These are phyloP conservation scores for Claviceps digitariae DNA, from an alignment of 2,329 filamentous ascomycete genomes.

Conservation along the genomic window DNA sequence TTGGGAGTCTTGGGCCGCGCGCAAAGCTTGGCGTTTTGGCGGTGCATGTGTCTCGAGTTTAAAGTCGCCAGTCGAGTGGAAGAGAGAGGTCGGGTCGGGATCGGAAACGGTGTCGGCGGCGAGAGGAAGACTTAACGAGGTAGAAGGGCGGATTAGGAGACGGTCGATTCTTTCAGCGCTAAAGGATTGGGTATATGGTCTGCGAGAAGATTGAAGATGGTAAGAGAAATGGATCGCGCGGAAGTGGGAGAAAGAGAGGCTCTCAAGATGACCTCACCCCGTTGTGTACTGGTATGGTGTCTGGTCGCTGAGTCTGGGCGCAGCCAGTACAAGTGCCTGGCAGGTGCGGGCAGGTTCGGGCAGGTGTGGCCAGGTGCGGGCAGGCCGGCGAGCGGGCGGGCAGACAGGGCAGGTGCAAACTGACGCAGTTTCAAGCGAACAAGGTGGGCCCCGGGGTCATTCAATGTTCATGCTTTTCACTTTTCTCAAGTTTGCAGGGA, in stretches of 20 bases:
- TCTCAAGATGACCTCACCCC: conserved; percentile 1
- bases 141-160: not conserved
- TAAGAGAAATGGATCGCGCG: not conserved
- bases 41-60: conserved; percentile 1
- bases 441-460: not conserved
- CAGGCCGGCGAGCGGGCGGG: no score
- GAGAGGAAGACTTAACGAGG: not conserved
- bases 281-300: not conserved
- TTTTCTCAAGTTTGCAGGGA: not conserved
- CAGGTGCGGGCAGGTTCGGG: not conserved
- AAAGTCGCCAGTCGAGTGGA: not conserved
- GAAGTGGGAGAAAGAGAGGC: not conserved
- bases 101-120: not conserved
- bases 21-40: not conserved
- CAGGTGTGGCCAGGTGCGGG: no score
- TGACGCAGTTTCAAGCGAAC: not conserved
- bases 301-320: not conserved
- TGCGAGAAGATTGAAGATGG: not conserved
- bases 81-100: not conserved
- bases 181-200: not conserved
- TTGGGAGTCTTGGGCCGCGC: not conserved
- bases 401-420: not conserved
- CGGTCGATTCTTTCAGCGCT: not conserved
- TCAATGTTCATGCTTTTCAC: no score
- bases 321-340: not conserved